These are phyloP conservation scores for Sedum album DNA, from an alignment of 164 flowering plant species.

Conservation along the genomic window DNA sequence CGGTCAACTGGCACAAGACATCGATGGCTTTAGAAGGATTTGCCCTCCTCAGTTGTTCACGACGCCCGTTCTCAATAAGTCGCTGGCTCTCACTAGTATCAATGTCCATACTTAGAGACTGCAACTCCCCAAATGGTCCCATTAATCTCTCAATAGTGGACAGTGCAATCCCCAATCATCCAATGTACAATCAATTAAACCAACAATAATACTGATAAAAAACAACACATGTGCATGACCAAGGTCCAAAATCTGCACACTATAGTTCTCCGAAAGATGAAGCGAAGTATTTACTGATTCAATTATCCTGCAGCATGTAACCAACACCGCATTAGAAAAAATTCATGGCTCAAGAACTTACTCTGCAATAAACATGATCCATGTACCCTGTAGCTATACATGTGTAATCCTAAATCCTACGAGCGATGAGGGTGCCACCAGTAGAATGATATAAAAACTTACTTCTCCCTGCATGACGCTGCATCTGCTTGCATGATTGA, in stretches of 20 bases:
- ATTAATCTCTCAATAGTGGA: too few relatives aligned
- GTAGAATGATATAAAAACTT: too few relatives aligned
- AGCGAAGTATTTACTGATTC: slow-evolving; percentile 54
- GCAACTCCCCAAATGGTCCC: too few relatives aligned
- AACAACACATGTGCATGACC: slow-evolving; percentile 54
- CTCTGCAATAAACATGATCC: too few relatives aligned
- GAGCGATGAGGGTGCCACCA: too few relatives aligned
- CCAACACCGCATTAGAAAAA: too few relatives aligned
- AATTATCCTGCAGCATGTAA: slow-evolving; percentile 56
- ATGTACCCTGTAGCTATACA: too few relatives aligned
- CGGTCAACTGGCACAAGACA: slow-evolving; percentile 46
- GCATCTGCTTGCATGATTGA: slow-evolving; percentile 13
- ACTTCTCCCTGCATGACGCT: slow-evolving; percentile 30
- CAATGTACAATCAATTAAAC: slow-evolving; percentile 54
- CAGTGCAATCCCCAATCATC: slow-evolving; percentile 66
- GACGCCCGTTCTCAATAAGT: slow-evolving; percentile 32
- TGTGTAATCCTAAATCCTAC: too few relatives aligned
- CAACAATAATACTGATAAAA: slow-evolving; percentile 38
- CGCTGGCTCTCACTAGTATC: slow-evolving; percentile 26
- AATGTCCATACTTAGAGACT: too few relatives aligned
- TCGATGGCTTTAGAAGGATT: slow-evolving; percentile 59
- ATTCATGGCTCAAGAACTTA: too few relatives aligned
- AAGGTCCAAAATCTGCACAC: slow-evolving; percentile 35
- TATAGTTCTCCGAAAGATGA: slow-evolving; percentile 44
- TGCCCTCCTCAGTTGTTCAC: slow-evolving; percentile 33